Conservation (phyloP, 208 protist species). For the Leishmania arabica region DNA sequence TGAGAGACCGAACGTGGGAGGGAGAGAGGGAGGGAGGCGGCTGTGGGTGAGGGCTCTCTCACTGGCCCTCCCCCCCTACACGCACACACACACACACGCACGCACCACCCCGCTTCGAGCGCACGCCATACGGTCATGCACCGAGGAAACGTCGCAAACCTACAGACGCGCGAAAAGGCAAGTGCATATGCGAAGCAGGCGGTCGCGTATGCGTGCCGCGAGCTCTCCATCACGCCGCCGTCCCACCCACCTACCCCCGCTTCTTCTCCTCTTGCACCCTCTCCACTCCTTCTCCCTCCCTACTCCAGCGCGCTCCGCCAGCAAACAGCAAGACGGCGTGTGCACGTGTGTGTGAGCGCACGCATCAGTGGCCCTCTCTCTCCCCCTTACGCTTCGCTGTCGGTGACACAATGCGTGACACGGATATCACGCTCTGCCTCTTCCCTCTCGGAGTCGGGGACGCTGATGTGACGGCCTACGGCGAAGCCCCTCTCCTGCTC, state of each 20-base stretch:
- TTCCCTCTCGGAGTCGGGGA: conserved; percentile 28
- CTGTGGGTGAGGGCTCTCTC: neutral
- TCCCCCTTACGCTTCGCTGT: no score
- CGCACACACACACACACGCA: no score
- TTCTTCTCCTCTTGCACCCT: neutral
- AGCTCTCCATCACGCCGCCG: neutral
- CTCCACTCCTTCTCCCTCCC: neutral
- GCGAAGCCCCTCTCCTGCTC: conserved; percentile 21
- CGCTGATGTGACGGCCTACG: conserved; percentile 1
- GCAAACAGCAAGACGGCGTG: neutral
- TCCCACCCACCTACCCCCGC: neutral
- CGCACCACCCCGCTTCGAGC: neutral
- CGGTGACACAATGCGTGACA: neutral
- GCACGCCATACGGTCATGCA: neutral
- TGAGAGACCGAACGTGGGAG: neutral
- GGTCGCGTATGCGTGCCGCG: neutral
- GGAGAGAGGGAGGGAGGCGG: neutral
- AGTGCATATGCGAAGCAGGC: neutral
- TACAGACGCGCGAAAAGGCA: neutral
- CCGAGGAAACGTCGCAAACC: neutral
- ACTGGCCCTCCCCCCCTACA: neutral
- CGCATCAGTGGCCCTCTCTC: neutral
- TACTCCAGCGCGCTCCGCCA: neutral
- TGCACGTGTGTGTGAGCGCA: neutral
- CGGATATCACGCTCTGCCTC: conserved; percentile 16